A percentile compares a stretch with the other conserved stretches of the same genome.
Evolutionary conservation across 1,284 basidiomycete genomes (phyloP).

Genomic region (Boletellus deceptivus): DNA sequence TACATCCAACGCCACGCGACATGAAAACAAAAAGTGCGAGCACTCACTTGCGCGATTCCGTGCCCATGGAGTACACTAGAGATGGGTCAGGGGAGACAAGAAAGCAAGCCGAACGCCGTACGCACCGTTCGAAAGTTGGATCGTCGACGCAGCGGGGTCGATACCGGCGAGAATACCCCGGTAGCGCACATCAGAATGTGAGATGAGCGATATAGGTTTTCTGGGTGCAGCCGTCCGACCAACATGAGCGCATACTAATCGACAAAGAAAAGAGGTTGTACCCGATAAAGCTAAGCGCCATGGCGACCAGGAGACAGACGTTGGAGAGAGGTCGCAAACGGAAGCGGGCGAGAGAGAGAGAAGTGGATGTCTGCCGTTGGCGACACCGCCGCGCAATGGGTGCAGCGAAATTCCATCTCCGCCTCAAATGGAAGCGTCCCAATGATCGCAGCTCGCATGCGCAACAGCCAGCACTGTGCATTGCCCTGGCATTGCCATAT

Average conservation of each 20-base stretch:
- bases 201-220: constrained; percentile 87
- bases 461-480: too few species aligned
- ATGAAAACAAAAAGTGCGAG: background rate
- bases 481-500: background rate
- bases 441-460: too few species aligned
- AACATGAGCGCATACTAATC: background rate
- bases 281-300: constrained; percentile 77
- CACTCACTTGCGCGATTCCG: constrained; percentile 75
- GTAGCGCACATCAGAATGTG: constrained; percentile 89
- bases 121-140: constrained; percentile 81
- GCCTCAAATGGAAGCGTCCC: constrained; percentile 13
- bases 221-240: constrained; percentile 37
- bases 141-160: constrained; percentile 79
- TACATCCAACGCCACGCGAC: constrained; percentile 50
- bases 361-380: constrained; percentile 8
- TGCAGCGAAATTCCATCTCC: constrained; percentile 21
- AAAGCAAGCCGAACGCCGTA: constrained; percentile 17
- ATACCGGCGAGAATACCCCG: constrained; percentile 84
- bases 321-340: background rate
- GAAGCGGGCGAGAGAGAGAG: constrained; percentile 20
- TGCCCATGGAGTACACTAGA: constrained; percentile 85
- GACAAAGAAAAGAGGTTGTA: constrained; percentile 26
- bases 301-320: constrained; percentile 31
- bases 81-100: constrained; percentile 2
- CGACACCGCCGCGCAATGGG: constrained; percentile 10